These are phyloP conservation scores for Trametes sp. DNA, from an alignment of 1,284 basidiomycete species.

Conservation along the genomic window DNA sequence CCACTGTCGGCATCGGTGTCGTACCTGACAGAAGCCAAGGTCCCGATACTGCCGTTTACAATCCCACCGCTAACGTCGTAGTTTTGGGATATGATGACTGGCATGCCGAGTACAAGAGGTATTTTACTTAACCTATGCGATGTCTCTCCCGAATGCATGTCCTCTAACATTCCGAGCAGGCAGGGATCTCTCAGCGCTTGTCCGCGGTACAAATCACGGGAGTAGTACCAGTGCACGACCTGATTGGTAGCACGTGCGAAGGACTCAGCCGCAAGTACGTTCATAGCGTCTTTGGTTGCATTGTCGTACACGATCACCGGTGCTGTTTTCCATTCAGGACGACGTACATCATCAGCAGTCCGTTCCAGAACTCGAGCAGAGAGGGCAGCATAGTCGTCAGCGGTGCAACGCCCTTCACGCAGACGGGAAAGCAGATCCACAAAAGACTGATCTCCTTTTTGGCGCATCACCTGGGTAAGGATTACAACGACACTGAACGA, in stretches of 20 bases:
- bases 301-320: conserved; percentile 38
- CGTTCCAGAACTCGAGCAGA: neutral
- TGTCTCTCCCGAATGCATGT: conserved; percentile 36
- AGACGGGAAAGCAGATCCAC: neutral
- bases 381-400: neutral
- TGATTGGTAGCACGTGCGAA: conserved; percentile 31
- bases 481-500: neutral
- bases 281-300: conserved; percentile 40
- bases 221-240: neutral
- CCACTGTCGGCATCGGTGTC: neutral
- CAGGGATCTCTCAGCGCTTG: neutral
- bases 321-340: conserved; percentile 15
- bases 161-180: neutral
- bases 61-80: conserved; percentile 43
- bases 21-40: conserved; percentile 13
- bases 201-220: neutral
- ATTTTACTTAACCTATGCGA: conserved; percentile 36
- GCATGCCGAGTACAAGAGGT: conserved; percentile 46
- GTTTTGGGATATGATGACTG: conserved; percentile 44
- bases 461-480: neutral
- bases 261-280: conserved; percentile 27
- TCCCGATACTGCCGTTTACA: conserved; percentile 45
- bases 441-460: neutral
- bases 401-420: neutral
- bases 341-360: neutral